Conservation (phyloP, 2,329 filamentous ascomycete species). For the Trichoderma sp. region DNA sequence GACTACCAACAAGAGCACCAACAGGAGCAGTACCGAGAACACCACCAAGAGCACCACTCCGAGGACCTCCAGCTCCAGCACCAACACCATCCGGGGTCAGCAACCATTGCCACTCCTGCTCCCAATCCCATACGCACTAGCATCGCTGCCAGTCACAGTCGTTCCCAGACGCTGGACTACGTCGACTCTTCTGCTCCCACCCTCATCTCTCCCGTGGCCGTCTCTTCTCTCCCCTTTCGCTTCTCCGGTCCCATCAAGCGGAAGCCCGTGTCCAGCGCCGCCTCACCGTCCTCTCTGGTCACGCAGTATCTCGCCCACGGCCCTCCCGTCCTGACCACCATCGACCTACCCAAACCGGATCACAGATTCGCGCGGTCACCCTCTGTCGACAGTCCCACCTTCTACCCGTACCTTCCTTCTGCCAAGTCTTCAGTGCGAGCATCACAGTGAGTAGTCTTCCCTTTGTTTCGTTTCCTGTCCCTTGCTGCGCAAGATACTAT, state of each 20-base stretch:
- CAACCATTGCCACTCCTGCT: slow-evolving; percentile 25
- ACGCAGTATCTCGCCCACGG: slow-evolving; percentile 31
- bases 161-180: slow-evolving; percentile 36
- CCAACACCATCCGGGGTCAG: slow-evolving; percentile 9
- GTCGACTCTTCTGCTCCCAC: slow-evolving; percentile 30
- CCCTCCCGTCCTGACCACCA: slow-evolving; percentile 36
- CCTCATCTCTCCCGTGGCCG: slow-evolving; percentile 29
- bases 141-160: slow-evolving; percentile 31
- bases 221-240: slow-evolving; percentile 31
- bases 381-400: slow-evolving; percentile 63
- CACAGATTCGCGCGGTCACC: slow-evolving; percentile 58
- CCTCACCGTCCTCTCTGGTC: slow-evolving; percentile 34
- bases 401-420: slow-evolving; percentile 60
- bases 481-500: not conserved
- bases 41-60: not conserved
- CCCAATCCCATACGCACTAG: slow-evolving; percentile 23
- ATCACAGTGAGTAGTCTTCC: slow-evolving; percentile 40
- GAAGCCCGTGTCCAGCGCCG: slow-evolving; percentile 63
- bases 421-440: slow-evolving; percentile 32
- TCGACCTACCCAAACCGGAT: slow-evolving; percentile 53
- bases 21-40: not conserved
- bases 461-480: not conserved
- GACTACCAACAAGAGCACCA: not conserved
- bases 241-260: slow-evolving; percentile 53
- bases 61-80: not conserved